Conservation (phyloP, 1,284 basidiomycete genomes). For the Leccinum pachyderme region DNA sequence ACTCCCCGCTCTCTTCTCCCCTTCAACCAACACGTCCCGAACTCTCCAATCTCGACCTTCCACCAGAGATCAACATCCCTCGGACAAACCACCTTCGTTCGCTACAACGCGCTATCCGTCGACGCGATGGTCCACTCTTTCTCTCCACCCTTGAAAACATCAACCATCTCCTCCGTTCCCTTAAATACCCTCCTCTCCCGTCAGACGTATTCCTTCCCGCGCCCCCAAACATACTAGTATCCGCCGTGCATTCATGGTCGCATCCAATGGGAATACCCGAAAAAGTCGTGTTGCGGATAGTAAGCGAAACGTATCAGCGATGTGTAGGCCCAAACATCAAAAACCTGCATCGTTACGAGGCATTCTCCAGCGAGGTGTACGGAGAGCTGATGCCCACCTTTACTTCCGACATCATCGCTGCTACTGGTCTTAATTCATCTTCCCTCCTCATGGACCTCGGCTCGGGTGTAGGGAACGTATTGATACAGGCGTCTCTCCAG, state of each 20-base stretch:
- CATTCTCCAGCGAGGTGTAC: constrained; percentile 74
- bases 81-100: constrained; percentile 51
- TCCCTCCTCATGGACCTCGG: constrained; percentile 76
- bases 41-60: constrained; percentile 15
- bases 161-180: constrained; percentile 52
- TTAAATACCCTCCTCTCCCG: constrained; percentile 63
- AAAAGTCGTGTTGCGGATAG: constrained; percentile 60
- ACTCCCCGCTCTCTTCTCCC: constrained; percentile 36
- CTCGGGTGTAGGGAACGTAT: constrained; percentile 77
- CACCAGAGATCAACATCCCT: neutral
- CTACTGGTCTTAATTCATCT: constrained; percentile 55
- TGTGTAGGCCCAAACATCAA: constrained; percentile 69
- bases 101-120: constrained; percentile 62
- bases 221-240: constrained; percentile 48
- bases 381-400: constrained; percentile 75
- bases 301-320: constrained; percentile 79
- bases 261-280: constrained; percentile 46
- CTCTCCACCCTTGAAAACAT: constrained; percentile 55
- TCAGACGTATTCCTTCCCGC: constrained; percentile 44
- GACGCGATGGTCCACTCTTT: constrained; percentile 67
- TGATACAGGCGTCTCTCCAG: constrained; percentile 70
- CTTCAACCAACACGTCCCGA: constrained; percentile 39
- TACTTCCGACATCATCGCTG: constrained; percentile 59
- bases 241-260: constrained; percentile 49
- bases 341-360: constrained; percentile 63